These are phyloP conservation scores for Rhytidhysteron rufulum DNA, from an alignment of 2,329 filamentous ascomycete genomes.

Conservation along the genomic window DNA sequence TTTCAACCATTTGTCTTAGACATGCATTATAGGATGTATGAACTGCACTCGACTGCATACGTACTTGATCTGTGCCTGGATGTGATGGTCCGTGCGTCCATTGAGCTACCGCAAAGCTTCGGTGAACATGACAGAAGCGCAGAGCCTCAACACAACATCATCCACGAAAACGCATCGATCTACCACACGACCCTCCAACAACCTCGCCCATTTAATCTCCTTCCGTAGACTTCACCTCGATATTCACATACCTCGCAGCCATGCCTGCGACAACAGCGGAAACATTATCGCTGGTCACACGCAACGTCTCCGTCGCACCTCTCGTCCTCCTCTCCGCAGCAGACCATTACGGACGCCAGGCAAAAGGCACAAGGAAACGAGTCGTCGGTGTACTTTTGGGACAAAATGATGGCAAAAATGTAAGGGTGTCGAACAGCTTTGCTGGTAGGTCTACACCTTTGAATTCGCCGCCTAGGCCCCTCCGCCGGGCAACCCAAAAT, in stretches of 20 bases:
- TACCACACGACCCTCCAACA: conserved; percentile 8
- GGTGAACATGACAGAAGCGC: conserved; percentile 21
- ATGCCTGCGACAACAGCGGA: conserved; percentile 98
- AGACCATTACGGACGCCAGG: conserved; percentile 95
- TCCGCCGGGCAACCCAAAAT: conserved; percentile 2
- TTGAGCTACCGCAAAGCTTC: conserved; percentile 23
- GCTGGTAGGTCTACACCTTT: conserved; percentile 61
- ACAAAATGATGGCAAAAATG: conserved; percentile 93
- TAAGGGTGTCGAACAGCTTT: conserved; percentile 98
- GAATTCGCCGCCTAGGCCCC: conserved; percentile 8
- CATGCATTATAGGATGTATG: no score
- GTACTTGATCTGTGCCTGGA: not conserved
- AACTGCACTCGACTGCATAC: no score
- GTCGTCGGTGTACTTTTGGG: conserved; percentile 93
- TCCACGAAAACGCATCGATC: conserved; percentile 15
- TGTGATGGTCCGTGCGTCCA: conserved; percentile 3
- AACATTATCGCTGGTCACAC: conserved; percentile 88
- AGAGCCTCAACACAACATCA: conserved; percentile 32
- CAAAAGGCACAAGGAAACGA: conserved; percentile 80
- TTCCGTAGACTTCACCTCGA: no score
- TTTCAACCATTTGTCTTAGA: no score
- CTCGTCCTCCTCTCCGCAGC: conserved; percentile 96
- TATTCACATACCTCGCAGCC: conserved; percentile 15
- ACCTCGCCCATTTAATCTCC: conserved; percentile 8
- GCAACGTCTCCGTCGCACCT: conserved; percentile 94